phyloP scores from a whole-genome alignment of 2,329 filamentous ascomycete genomes.

The Uncinocarpus reesii region DNA sequence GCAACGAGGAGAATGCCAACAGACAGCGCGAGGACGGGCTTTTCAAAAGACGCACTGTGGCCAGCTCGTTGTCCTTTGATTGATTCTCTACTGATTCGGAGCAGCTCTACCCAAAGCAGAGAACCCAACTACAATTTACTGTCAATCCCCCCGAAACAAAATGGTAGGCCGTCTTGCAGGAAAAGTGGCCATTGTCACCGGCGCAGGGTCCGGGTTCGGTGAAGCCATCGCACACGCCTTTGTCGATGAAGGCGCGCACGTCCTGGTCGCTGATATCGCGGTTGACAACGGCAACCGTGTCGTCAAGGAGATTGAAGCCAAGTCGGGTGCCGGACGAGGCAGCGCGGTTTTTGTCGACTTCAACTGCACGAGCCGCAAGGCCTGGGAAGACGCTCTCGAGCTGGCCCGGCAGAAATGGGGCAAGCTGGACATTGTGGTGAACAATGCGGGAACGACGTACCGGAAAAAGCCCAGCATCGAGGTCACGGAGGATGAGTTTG shows the following conservation, averaged over 20 bases:
- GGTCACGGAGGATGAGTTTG: slow-evolving; percentile 36
- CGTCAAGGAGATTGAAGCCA: slow-evolving; percentile 13
- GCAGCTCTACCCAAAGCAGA: not conserved
- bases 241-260: slow-evolving; percentile 22
- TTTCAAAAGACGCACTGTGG: not conserved
- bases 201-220: slow-evolving; percentile 22
- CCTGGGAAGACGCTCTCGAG: slow-evolving; percentile 23
- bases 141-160: not conserved
- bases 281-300: slow-evolving; percentile 14
- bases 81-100: not conserved
- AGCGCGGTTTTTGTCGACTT: slow-evolving; percentile 12
- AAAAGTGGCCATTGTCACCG: slow-evolving; percentile 38
- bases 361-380: slow-evolving; percentile 21
- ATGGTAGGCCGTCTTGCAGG: slow-evolving; percentile 27
- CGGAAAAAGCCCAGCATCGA: slow-evolving; percentile 33
- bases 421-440: slow-evolving; percentile 35
- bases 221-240: slow-evolving; percentile 25
- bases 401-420: slow-evolving; percentile 19
- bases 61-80: not conserved
- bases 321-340: not conserved
- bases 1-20: not conserved
- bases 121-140: too few species aligned
- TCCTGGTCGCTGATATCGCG: slow-evolving; percentile 23
- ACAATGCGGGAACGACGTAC: slow-evolving; percentile 38
- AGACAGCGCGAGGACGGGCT: not conserved